Percentiles rank a stretch among this genome's conserved stretches.
phyloP scores from a whole-genome alignment of 176 grass and related monocot genomes.

The Pharus latifolius region DNA sequence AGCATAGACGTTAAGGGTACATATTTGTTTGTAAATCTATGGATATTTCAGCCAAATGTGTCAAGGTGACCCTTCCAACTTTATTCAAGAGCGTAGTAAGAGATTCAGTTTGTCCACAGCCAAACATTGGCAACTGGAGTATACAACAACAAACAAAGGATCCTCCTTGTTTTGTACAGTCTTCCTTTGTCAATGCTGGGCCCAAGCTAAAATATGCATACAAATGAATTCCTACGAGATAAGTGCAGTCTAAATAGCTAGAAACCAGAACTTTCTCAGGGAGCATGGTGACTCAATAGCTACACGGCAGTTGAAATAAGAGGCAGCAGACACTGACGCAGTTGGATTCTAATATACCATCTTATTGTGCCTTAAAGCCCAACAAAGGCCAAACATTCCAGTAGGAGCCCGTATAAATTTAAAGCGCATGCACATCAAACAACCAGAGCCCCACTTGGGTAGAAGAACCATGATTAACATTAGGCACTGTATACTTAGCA shows the following conservation, averaged over 20 bases:
- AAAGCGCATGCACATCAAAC: not conserved
- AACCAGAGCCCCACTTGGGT: not conserved
- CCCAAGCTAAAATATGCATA: too few species aligned
- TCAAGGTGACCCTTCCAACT: not conserved
- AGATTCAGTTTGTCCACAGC: not conserved
- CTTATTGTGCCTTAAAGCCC: not conserved
- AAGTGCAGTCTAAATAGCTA: too few species aligned
- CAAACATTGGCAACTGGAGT: not conserved
- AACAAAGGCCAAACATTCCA: too few species aligned
- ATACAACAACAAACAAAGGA: not conserved
- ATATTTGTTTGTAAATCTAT: not conserved
- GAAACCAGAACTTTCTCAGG: too few species aligned
- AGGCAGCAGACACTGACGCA: too few species aligned
- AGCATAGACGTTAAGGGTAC: not conserved
- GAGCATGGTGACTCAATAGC: too few species aligned
- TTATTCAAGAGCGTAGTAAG: not conserved
- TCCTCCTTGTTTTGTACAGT: not conserved
- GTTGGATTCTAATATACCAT: not conserved
- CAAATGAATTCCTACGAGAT: too few species aligned
- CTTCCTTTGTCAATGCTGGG: too few species aligned
- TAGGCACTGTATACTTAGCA: not conserved
- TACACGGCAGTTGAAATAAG: too few species aligned
- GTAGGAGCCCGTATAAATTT: not conserved
- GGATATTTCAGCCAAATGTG: not conserved
- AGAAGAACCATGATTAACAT: not conserved